Conservation (phyloP, 176 grass and related monocot genomes). For the Otatea glauca region DNA sequence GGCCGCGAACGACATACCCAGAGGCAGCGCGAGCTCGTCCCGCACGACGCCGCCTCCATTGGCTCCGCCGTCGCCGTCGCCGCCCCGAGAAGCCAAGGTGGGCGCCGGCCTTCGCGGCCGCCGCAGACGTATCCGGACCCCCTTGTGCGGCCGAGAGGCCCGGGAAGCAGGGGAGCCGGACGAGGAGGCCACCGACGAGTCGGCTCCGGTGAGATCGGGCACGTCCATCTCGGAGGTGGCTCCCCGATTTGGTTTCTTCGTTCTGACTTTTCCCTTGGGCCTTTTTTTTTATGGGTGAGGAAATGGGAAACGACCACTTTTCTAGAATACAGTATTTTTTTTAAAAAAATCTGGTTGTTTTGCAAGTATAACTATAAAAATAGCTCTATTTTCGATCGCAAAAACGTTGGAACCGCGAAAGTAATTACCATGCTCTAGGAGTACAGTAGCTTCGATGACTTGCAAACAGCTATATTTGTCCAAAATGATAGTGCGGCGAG, state of each 20-base stretch:
- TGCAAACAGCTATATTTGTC: too few species aligned
- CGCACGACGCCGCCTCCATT: slow-evolving; percentile 13
- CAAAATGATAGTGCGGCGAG: too few species aligned
- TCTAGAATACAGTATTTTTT: too few species aligned
- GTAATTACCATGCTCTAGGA: too few species aligned
- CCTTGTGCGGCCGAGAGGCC: slow-evolving; percentile 17
- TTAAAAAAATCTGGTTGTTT: too few species aligned
- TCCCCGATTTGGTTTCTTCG: neutral
- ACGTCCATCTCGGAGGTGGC: slow-evolving; percentile 32
- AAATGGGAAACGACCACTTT: too few species aligned
- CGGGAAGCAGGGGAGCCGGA: slow-evolving; percentile 17
- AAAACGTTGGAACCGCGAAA: too few species aligned
- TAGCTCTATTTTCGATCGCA: too few species aligned
- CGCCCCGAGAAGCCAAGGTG: neutral
- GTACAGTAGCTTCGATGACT: too few species aligned
- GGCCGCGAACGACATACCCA: slow-evolving; percentile 91
- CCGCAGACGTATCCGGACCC: slow-evolving; percentile 47
- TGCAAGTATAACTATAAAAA: too few species aligned
- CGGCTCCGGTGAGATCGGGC: neutral
- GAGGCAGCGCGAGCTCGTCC: slow-evolving; percentile 76
- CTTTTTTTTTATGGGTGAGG: too few species aligned
- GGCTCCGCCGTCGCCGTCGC: neutral
- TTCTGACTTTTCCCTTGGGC: neutral
- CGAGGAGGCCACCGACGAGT: slow-evolving; percentile 40
- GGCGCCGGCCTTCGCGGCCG: neutral